phyloP scores from a whole-genome alignment of 768 basidiomycete genomes.

The Russula sp. region DNA sequence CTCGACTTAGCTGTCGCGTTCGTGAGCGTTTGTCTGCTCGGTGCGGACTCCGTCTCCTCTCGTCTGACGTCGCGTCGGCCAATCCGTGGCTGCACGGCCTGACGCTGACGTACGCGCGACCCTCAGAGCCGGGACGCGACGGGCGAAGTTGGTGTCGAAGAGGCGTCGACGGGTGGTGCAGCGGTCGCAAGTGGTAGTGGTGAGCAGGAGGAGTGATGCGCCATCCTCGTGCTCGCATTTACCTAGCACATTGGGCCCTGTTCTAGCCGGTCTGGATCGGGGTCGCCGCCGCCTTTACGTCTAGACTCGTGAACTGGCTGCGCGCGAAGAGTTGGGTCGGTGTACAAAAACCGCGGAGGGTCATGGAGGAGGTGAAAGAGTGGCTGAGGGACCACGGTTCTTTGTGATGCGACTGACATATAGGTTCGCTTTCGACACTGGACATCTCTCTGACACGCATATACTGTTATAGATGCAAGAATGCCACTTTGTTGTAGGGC shows the following conservation, averaged over 20 bases:
- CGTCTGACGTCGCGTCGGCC: conserved; percentile 47
- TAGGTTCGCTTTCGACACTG: not conserved
- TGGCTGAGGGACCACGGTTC: conserved; percentile 26
- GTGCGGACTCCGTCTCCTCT: conserved; percentile 86
- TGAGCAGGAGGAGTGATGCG: conserved; percentile 73
- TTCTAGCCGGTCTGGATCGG: conserved; percentile 87
- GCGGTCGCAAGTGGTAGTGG: too few species aligned
- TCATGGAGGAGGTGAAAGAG: conserved; percentile 40
- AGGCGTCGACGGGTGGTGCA: conserved; percentile 27
- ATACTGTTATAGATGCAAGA: not conserved
- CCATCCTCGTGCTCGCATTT: conserved; percentile 90
- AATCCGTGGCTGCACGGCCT: conserved; percentile 42
- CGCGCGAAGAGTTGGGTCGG: conserved; percentile 77
- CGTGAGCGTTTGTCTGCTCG: conserved; percentile 74
- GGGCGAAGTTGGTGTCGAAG: conserved; percentile 56
- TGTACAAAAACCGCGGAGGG: conserved; percentile 57
- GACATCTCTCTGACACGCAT: not conserved
- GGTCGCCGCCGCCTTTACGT: conserved; percentile 79
- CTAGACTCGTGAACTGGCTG: conserved; percentile 77
- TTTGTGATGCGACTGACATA: conserved; percentile 22
- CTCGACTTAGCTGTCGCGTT: conserved; percentile 86
- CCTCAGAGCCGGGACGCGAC: conserved; percentile 62
- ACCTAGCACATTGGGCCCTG: conserved; percentile 91
- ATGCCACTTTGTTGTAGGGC: conserved; percentile 9
- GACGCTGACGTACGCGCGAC: conserved; percentile 44